Evolutionary conservation across 2,329 filamentous ascomycete genomes (phyloP), one percentile per base, ranked within the genome.

Genomic region (Ascocoryne sarcoides): DNA sequence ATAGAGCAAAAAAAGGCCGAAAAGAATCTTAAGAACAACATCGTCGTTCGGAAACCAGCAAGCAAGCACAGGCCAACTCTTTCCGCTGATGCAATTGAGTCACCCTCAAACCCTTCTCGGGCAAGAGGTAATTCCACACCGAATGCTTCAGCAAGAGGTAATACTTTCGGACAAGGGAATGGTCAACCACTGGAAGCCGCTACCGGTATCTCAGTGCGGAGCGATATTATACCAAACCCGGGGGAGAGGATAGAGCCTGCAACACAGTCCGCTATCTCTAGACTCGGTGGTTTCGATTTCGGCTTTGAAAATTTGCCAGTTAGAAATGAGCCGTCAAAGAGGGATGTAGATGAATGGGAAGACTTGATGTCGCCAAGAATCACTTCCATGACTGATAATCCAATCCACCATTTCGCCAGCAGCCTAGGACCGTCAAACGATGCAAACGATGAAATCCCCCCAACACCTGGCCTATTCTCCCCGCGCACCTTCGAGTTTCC

Each of bases 401-500:
- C 56, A 3, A 38, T 58, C 8, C 49, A 55, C 5, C 37, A 42
- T 26, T 55, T 57, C 23, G 45, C 53, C 4, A 46, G 48, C 19
- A 42, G 35, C 26, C 46, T 52, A 20, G 30, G 37, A 14, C 23
- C 23, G 7, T n/a, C n/a, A n/a, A n/a, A n/a, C n/a, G n/a, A n/a
- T n/a, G 42, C 49, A 18, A 40, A 49, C 15, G 23, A 40, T 19
- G 47, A 54, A 5, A 45, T 40, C 7, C 48, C 52, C 36, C 44
- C 48, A 36, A 50, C 51, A 29, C 56, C 54, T 5, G 41, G 17
- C 10, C 42, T 60, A 5, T 71, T 86, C 68, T 87, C 82, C 2
- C 84, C 84, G 0, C 73, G 83, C 32, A 78, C 70, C 1, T 79
- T 83, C 53, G 76, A 79, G 12, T 88, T 88, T 68, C 86, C 80